Evolutionary conservation across 1,284 basidiomycete species (phyloP).

Genomic region (Leccinum pachyderme): DNA sequence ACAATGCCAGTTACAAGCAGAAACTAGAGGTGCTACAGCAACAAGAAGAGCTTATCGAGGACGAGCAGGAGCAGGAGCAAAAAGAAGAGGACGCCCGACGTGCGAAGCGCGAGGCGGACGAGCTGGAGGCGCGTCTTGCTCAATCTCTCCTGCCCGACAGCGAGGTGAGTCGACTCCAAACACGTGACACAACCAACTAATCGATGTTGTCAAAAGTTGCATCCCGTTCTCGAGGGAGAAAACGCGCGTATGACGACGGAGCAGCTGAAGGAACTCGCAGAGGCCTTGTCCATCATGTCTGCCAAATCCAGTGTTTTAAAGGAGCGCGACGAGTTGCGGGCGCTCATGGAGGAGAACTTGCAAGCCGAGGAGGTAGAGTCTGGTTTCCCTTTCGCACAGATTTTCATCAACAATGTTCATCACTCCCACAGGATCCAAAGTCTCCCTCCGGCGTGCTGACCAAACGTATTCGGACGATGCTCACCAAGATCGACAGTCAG

Average conservation of each 20-base stretch:
- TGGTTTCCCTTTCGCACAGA: background rate
- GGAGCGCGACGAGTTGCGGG: constrained; percentile 89
- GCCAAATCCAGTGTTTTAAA: constrained; percentile 97
- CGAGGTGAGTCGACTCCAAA: constrained; percentile 46
- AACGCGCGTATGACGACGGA: constrained; percentile 96
- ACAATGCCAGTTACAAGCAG: constrained; percentile 95
- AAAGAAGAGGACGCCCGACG: constrained; percentile 92
- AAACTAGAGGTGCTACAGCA: constrained; percentile 97
- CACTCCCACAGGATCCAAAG: constrained; percentile 62
- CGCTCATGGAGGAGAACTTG: constrained; percentile 90
- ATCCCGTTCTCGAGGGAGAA: constrained; percentile 53
- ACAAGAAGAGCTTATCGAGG: constrained; percentile 98
- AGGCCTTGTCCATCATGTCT: constrained; percentile 88
- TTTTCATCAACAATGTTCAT: background rate
- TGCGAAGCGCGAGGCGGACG: constrained; percentile 77
- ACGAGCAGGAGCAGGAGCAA: constrained; percentile 97
- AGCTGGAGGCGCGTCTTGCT: constrained; percentile 71
- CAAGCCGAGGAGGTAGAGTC: constrained; percentile 74
- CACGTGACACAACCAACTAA: background rate
- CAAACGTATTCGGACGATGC: constrained; percentile 93
- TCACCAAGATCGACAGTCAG: constrained; percentile 94
- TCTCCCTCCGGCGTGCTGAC: constrained; percentile 81
- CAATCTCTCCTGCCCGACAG: constrained; percentile 77
- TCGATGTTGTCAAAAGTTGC: constrained; percentile 32
- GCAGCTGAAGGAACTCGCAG: constrained; percentile 91